Base-by-base conservation (phyloP, 2,329 filamentous ascomycete genomes). In the Coniochaeta hoffmannii region DNA sequence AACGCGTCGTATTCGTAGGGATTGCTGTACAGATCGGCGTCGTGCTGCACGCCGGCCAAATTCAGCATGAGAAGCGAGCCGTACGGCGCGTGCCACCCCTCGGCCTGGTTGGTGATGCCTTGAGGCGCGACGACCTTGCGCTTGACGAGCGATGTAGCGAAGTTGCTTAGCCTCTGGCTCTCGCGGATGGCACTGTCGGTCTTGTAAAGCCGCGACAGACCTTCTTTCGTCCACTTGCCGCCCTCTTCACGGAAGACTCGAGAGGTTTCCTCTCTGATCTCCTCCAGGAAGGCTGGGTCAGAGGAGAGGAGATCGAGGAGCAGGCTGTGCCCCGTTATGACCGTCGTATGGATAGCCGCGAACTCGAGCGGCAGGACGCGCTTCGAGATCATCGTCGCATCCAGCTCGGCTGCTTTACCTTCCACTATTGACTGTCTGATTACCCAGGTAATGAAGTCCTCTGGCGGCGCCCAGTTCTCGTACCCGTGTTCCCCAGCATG, bases 371-470 rank as follows among this genome's bases (percentile, higher is more conserved):
- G 77, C 34, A 85, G 67, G 5, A 84, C 65, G 14, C 77, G 71
- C 58, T 77, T 73, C 1, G 78, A 76, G 15, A 85, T 73, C 41
- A 72, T 71, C 2, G 68, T 62, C 0, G 80, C 73, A 24, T 76
- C 66, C 22, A 80, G 70, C 55, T 83, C 78, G 9, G 63, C 61
- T 0, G 54, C 2, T 4, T 69, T 68, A 6, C 69, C 69, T 54
- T 82, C 79, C 0, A 69, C 68, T 32, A 66, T 66, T 15, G 81
- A 80, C 24, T 76, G 71, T 15, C 76, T 73, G 55, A 84, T 80
- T 49, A 73, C 70, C 82, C 81, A 85, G 5, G 76, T 81, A 28
- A 84, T 67, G 60, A 78, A 81, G 66, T 83, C 80, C 50, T 83
- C 79, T 0, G 79, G 77, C 7, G 76, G 71, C 3, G 66, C 61